A percentile compares a stretch with the other conserved stretches of the same genome.
These are phyloP conservation scores for Fraxinus baroniana DNA, from an alignment of 305 asterid species.

Conservation along the genomic window DNA sequence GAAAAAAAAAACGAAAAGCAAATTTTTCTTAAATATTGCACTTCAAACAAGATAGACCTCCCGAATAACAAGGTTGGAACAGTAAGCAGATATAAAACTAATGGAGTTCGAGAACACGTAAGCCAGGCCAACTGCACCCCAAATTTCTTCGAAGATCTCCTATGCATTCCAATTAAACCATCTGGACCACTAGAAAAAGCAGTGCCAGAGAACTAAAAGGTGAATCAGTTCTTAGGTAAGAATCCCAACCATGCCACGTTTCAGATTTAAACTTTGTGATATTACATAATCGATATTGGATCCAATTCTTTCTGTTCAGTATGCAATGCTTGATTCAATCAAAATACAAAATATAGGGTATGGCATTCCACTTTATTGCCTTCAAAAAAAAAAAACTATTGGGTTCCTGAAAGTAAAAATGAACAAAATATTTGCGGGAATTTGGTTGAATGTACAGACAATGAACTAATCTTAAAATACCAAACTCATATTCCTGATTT, in stretches of 20 bases:
- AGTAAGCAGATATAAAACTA: slow-evolving; percentile 5
- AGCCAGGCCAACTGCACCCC: neutral
- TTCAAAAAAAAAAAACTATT: neutral
- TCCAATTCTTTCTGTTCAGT: neutral
- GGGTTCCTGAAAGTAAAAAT: neutral
- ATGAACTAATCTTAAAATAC: neutral
- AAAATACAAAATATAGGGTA: neutral
- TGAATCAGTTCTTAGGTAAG: neutral
- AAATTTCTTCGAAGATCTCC: neutral
- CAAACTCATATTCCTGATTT: neutral
- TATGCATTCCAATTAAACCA: neutral
- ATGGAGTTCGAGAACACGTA: neutral
- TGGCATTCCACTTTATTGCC: slow-evolving; percentile 1
- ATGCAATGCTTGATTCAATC: neutral
- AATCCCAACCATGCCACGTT: neutral
- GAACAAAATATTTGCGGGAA: neutral
- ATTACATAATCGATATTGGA: neutral
- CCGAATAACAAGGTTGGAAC: slow-evolving; percentile 8
- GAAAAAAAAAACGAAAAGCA: neutral
- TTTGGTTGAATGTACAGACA: slow-evolving; percentile 8
- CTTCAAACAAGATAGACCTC: neutral
- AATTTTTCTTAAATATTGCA: neutral
- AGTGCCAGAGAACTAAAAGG: neutral
- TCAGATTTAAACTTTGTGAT: neutral
- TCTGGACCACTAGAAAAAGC: neutral